A percentile compares a stretch with the other conserved stretches of the same genome.
Evolutionary conservation across 2,329 filamentous ascomycete species (phyloP).

Genomic region (Aspergillus fumigatus): DNA sequence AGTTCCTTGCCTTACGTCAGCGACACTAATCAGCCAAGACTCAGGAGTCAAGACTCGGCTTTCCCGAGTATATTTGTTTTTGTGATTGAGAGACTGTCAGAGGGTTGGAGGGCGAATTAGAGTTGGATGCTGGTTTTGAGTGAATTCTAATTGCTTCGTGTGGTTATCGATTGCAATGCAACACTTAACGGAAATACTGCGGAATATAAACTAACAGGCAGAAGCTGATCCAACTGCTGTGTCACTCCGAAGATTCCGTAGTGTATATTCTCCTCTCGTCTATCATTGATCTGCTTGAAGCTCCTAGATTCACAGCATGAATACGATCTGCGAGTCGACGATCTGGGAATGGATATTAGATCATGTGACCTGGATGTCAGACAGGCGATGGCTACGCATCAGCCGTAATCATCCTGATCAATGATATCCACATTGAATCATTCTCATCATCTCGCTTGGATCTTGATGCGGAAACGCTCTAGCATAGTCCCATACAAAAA

Average conservation of each 20-base stretch:
- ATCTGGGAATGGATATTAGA: not conserved
- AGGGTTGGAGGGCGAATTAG: not conserved
- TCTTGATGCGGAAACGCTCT: not conserved
- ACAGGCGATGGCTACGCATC: not conserved
- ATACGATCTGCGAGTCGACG: not conserved
- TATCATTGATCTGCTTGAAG: not conserved
- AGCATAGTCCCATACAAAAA: not conserved
- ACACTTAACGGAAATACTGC: not conserved
- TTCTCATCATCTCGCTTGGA: not conserved
- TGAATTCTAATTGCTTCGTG: not conserved
- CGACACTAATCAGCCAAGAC: constrained; percentile 1
- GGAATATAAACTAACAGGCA: not conserved
- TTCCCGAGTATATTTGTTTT: not conserved
- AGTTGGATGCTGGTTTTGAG: not conserved
- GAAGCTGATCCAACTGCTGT: not conserved
- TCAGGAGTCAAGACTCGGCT: not conserved
- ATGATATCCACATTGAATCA: not conserved
- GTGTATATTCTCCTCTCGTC: not conserved
- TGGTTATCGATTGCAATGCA: not conserved
- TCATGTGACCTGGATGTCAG: not conserved
- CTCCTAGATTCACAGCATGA: not conserved
- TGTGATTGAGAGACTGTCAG: not conserved
- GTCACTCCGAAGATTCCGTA: not conserved
- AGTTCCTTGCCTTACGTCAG: constrained; percentile 17
- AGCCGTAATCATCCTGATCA: not conserved